A percentile compares a stretch with the other conserved stretches of the same genome.
These are phyloP conservation scores for Lepiota venenata DNA, from an alignment of 768 basidiomycete species.

Conservation along the genomic window DNA sequence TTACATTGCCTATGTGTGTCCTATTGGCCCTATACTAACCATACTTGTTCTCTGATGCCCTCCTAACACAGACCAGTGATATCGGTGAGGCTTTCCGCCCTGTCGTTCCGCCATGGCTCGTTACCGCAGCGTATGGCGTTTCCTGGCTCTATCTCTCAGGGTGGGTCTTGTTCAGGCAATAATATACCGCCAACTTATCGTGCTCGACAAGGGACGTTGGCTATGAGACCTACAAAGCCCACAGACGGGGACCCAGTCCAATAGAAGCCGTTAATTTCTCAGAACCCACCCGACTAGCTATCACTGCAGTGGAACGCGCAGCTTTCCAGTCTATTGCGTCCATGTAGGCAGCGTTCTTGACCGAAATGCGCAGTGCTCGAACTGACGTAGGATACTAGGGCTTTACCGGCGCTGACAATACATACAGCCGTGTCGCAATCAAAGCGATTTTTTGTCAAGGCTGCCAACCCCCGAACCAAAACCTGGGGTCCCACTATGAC, in stretches of 20 bases:
- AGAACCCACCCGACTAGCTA: slow-evolving; percentile 62
- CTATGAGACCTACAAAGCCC: slow-evolving; percentile 80
- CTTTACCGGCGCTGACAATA: slow-evolving; percentile 80
- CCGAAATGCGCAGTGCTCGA: slow-evolving; percentile 4
- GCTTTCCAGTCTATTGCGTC: slow-evolving; percentile 81
- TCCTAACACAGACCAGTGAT: slow-evolving; percentile 61
- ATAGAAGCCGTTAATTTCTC: slow-evolving; percentile 68
- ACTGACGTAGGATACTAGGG: slow-evolving; percentile 41
- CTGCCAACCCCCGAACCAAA: slow-evolving; percentile 53
- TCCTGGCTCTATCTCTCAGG: slow-evolving; percentile 79
- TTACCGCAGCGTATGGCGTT: slow-evolving; percentile 76
- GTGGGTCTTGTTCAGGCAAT: slow-evolving; percentile 20
- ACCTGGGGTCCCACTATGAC: slow-evolving; percentile 76
- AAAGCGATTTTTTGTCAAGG: slow-evolving; percentile 60
- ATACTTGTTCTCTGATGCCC: slow-evolving; percentile 17
- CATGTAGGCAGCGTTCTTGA: slow-evolving; percentile 47
- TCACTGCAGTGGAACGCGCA: slow-evolving; percentile 73
- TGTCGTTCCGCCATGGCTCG: slow-evolving; percentile 66
- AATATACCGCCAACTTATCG: not conserved
- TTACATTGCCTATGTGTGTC: slow-evolving; percentile 74
- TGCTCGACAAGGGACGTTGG: slow-evolving; percentile 55
- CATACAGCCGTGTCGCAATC: slow-evolving; percentile 78
- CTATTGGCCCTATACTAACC: not conserved
- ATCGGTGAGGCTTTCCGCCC: slow-evolving; percentile 83
- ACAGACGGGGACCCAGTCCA: slow-evolving; percentile 61